Evolutionary conservation across 78 protist genomes (phyloP).

Genomic region (Dictyostelium citrinum): DNA sequence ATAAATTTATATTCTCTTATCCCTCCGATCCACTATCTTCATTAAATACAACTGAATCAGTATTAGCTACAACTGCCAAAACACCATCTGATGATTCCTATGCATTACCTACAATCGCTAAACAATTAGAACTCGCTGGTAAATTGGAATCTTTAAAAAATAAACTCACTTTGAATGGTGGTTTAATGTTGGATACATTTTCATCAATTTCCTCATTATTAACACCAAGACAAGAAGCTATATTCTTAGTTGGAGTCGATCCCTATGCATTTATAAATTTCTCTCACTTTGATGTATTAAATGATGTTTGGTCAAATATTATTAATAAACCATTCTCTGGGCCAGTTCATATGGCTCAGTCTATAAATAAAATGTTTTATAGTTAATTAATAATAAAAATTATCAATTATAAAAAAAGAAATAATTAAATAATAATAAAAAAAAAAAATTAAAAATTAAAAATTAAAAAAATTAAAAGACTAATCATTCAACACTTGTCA

Average conservation of each 20-base stretch:
- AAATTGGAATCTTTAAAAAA: constrained; percentile 40
- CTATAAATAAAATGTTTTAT: constrained; percentile 14
- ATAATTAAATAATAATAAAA: too few relatives aligned
- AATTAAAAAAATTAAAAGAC: too few relatives aligned
- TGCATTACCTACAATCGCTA: not conserved
- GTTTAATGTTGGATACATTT: constrained; percentile 12
- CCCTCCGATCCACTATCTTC: constrained; percentile 7
- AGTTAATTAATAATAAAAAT: too few relatives aligned
- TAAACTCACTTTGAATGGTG: not conserved
- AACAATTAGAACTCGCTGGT: constrained; percentile 43
- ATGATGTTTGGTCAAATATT: constrained; percentile 42
- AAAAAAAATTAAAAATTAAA: too few relatives aligned
- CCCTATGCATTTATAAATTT: not conserved
- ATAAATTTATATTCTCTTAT: constrained; percentile 9
- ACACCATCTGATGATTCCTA: not conserved
- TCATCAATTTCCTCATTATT: not conserved
- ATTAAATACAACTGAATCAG: not conserved
- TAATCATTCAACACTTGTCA: too few relatives aligned
- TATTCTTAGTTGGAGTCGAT: constrained; percentile 22
- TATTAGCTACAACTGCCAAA: not conserved
- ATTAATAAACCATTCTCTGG: not conserved
- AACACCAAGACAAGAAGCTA: constrained; percentile 46
- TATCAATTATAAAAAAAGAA: too few relatives aligned
- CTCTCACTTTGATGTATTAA: constrained; percentile 24
- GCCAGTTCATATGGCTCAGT: constrained; percentile 49